phyloP scores from a whole-genome alignment of 2,329 filamentous ascomycete species.

The Cylindrodendrum hubeiense region DNA sequence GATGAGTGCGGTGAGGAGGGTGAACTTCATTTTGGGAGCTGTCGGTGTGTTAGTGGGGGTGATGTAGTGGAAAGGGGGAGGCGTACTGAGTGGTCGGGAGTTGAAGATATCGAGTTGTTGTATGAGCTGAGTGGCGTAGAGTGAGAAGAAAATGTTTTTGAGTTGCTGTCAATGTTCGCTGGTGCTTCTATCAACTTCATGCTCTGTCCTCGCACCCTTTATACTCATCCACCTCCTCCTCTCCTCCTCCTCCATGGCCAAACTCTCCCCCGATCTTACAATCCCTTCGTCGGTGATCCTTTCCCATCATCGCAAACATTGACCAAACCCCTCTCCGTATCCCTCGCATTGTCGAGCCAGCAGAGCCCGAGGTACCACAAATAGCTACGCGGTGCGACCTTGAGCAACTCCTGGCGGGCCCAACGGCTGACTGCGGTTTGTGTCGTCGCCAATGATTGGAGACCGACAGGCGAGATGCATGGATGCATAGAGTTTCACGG shows the following conservation, averaged over 20 bases:
- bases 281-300: not conserved
- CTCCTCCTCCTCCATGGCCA: not conserved
- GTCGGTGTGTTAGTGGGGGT: not conserved
- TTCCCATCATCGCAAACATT: not conserved
- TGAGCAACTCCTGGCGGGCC: not conserved
- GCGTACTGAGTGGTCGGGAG: not conserved
- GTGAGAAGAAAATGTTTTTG: not conserved
- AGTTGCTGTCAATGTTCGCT: not conserved
- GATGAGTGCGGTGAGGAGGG: not conserved
- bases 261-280: slow-evolving; percentile 20
- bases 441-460: not conserved
- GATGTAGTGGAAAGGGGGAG: too few relatives aligned
- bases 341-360: not conserved
- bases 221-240: not conserved
- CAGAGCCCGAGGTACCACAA: not conserved
- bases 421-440: too few relatives aligned
- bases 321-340: not conserved
- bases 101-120: not conserved
- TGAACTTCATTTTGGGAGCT: slow-evolving; percentile 6
- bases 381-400: not conserved
- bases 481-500: not conserved
- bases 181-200: not conserved
- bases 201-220: not conserved
- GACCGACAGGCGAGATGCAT: slow-evolving; percentile 1
- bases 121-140: not conserved